Conservation (phyloP, 345 rosid genomes). For the Linum lewisii region DNA sequence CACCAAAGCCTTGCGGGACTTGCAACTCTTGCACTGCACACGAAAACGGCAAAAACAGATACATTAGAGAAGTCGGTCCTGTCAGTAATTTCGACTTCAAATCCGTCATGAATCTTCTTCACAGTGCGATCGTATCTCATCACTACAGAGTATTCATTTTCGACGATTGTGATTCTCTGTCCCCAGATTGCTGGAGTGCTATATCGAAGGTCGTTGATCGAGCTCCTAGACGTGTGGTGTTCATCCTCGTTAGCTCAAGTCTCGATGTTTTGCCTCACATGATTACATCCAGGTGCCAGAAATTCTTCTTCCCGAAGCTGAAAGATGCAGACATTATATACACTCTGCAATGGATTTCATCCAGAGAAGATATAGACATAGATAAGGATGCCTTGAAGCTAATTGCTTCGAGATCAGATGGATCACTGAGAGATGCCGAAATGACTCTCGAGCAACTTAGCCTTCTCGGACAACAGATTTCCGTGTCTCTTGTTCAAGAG, state of each 20-base stretch:
- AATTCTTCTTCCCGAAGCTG: conserved; percentile 29
- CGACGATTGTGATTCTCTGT: neutral
- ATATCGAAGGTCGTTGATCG: conserved; percentile 5
- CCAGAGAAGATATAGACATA: conserved; percentile 19
- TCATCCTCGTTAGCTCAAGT: conserved; percentile 20
- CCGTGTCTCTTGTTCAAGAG: conserved; percentile 25
- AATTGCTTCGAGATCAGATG: conserved; percentile 25
- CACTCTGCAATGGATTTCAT: conserved; percentile 17
- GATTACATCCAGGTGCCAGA: conserved; percentile 23
- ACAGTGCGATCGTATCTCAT: neutral
- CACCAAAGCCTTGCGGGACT: conserved; percentile 20
- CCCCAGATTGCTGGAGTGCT: conserved; percentile 1
- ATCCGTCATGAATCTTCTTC: neutral
- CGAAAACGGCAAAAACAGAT: neutral
- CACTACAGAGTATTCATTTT: conserved; percentile 1
- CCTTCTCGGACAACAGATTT: conserved; percentile 21
- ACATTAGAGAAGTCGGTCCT: conserved; percentile 1
- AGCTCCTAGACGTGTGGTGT: conserved; percentile 3
- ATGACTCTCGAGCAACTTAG: conserved; percentile 25
- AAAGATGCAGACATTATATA: conserved; percentile 17
- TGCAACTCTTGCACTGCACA: conserved; percentile 21
- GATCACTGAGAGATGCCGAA: conserved; percentile 36
- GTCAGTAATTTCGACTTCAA: neutral
- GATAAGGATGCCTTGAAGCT: conserved; percentile 26
- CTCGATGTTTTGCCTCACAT: conserved; percentile 18